Percentiles rank a stretch among this genome's conserved stretches.
Conservation (phyloP, 73 alveolate species). For the Tetrahymena borealis region DNA sequence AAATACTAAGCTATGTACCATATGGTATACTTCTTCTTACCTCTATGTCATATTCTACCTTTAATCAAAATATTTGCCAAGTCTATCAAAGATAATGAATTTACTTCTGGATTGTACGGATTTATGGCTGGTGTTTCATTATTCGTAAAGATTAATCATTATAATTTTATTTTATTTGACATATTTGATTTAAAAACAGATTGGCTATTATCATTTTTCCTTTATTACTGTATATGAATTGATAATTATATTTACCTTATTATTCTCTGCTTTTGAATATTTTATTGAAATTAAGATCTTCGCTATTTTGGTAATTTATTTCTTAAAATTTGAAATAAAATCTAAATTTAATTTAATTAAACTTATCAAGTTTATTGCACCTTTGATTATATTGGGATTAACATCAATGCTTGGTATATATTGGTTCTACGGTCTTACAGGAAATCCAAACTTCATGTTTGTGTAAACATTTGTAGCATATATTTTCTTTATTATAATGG, state of each 20-base stretch:
- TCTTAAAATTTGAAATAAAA: background rate
- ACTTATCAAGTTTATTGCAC: background rate
- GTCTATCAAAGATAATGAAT: background rate
- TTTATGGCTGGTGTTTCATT: background rate
- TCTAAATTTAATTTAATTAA: background rate
- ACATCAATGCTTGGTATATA: background rate
- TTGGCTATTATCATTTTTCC: background rate
- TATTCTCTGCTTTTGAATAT: background rate
- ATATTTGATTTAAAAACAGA: background rate
- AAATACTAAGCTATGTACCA: background rate
- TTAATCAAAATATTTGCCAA: background rate
- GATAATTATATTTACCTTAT: background rate
- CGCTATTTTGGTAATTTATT: background rate
- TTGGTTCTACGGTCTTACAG: background rate
- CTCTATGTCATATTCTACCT: background rate
- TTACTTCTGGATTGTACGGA: background rate
- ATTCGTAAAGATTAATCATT: background rate
- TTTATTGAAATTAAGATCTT: background rate
- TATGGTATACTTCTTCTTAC: background rate
- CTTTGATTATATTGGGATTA: background rate
- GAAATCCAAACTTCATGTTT: background rate
- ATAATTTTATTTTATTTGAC: background rate
- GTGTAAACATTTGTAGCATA: background rate
- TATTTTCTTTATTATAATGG: background rate
- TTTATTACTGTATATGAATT: background rate